A percentile compares a stretch with the other conserved stretches of the same genome.
These are phyloP conservation scores for Mortierella sp. DNA, from an alignment of 371 early-diverging fungal genomes.

Conservation along the genomic window DNA sequence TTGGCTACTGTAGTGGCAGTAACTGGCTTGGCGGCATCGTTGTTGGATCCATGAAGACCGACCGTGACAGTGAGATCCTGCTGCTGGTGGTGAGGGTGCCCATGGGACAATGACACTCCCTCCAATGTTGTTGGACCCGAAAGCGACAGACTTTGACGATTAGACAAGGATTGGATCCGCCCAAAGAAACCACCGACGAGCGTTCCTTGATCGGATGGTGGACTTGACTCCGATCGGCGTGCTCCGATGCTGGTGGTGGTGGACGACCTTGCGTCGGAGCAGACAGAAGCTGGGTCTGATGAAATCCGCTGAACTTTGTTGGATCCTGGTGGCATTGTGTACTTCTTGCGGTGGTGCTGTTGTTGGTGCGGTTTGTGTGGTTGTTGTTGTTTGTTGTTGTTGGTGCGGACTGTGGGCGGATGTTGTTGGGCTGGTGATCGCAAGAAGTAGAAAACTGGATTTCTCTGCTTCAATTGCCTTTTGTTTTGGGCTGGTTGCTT, in stretches of 20 bases:
- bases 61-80: slow-evolving; percentile 9
- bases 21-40: background rate
- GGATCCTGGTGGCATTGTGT: background rate
- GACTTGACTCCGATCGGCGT: background rate
- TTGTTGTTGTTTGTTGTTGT: background rate
- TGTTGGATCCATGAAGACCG: background rate
- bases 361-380: background rate
- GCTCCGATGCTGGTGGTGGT: slow-evolving; percentile 8
- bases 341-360: background rate
- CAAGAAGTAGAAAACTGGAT: background rate
- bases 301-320: slow-evolving; percentile 5
- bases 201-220: background rate
- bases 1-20: slow-evolving; percentile 27
- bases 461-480: background rate
- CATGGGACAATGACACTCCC: background rate
- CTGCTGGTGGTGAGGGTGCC: background rate
- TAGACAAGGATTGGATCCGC: background rate
- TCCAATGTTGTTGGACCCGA: background rate
- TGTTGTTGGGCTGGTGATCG: background rate
- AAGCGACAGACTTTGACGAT: background rate
- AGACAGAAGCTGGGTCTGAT: background rate
- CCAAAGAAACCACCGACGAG: slow-evolving; percentile 1
- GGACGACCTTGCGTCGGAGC: background rate
- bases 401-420: background rate
- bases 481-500: background rate